Evolutionary conservation across 495 filamentous ascomycete species (phyloP), one percentile per base, ranked within the genome.

Genomic region (Neurospora sp.): DNA sequence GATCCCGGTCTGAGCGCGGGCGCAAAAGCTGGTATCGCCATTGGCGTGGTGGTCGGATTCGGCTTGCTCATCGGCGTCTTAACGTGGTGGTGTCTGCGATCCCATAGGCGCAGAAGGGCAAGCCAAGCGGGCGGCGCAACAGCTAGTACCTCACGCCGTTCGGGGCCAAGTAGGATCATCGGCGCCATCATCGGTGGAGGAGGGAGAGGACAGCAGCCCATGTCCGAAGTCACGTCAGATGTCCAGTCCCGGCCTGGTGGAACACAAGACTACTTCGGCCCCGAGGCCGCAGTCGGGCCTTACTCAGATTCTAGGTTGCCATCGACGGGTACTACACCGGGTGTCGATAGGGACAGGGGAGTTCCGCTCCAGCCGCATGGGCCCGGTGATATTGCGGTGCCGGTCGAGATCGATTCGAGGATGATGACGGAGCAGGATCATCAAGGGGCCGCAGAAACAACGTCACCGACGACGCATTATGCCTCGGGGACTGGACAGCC

Each of bases 21-120:
- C 10, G 83, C 83, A 0, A 83, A 81, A 73, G 84, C 81, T 1
- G 85, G 85, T 42, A 81, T 87, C 11, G 84, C 79, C n/a, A 79
- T 85, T 20, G 85, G 84, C 20, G 81, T 81, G 10, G 82, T 77
- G 8, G 71, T 84, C 38, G 83, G 80, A 7, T 79, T 77, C 6
- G 72, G 79, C n/a, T 46, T 82, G 37, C 20, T 84, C 12, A 81
- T 85, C 71, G 81, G 81, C 5, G 73, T 70, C 4, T 70, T 79
- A 11, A 82, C 79, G 0, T 84, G 83, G 83, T 76, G 77, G 53
- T 83, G 78, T 48, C 59, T 85, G 68, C 76, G 74, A 31, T 66
- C 53, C 10, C 53, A 27, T 1, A 76, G 75, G 40, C 79, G 80
- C n/a, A 76, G 75, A 42, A 44, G 69, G 72, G 69, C 59, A 73